These are phyloP conservation scores for Coriaria nepalensis DNA, from an alignment of 306 rosid genomes.

Conservation along the genomic window DNA sequence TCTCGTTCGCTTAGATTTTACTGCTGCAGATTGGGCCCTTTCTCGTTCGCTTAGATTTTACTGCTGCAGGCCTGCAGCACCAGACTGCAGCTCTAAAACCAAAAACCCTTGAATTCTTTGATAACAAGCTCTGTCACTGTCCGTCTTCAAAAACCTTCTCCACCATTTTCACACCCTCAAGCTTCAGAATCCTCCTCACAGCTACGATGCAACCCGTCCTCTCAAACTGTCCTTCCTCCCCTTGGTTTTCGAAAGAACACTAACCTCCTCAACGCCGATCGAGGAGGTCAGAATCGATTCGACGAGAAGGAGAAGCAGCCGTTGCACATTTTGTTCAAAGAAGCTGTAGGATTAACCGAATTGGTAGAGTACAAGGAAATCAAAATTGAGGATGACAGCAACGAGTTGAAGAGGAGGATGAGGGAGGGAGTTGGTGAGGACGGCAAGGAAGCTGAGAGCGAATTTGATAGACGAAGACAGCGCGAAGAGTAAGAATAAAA, in stretches of 20 bases:
- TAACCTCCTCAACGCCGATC: constrained; percentile 11
- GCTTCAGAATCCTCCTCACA: constrained; percentile 10
- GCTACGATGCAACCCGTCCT: not conserved
- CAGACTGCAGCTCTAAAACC: no score
- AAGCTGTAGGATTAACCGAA: constrained; percentile 20
- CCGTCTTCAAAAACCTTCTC: constrained; percentile 19
- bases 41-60: no score
- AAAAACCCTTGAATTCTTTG: not conserved
- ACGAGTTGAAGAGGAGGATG: constrained; percentile 20
- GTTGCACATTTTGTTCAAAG: constrained; percentile 28
- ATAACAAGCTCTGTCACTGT: constrained; percentile 14
- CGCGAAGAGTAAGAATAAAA: constrained; percentile 3
- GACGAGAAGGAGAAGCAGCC: constrained; percentile 16
- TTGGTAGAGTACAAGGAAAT: constrained; percentile 6
- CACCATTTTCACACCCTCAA: constrained; percentile 15
- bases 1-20: no score
- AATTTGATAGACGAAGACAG: constrained; percentile 3
- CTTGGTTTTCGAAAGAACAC: constrained; percentile 19
- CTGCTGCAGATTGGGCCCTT: no score
- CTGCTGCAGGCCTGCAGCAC: no score
- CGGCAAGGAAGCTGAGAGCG: constrained; percentile 16
- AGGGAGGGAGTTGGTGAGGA: constrained; percentile 19
- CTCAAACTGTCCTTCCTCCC: constrained; percentile 6
- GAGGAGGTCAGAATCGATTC: constrained; percentile 5
- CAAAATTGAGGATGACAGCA: constrained; percentile 6